Percentiles rank a stretch among this genome's conserved stretches.
Evolutionary conservation across 169 alveolate genomes (phyloP).

Genomic region (Plasmodium gaboni): DNA sequence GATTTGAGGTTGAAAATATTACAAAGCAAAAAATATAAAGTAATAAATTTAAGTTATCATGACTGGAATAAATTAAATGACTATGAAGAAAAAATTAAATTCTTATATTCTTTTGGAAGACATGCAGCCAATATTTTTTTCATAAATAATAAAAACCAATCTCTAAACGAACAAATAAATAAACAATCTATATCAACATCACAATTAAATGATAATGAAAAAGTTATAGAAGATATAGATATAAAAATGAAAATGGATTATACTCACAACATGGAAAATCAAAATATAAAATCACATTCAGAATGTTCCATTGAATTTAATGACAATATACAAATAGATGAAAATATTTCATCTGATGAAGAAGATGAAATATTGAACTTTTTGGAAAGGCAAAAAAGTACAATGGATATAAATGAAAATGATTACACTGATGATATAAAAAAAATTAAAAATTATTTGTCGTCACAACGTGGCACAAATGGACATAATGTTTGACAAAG

Average conservation of each 20-base stretch:
- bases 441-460: slow-evolving; percentile 29
- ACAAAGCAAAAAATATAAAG: slow-evolving; percentile 46
- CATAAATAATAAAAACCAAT: slow-evolving; percentile 8
- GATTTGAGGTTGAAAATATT: slow-evolving; percentile 49
- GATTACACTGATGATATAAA: slow-evolving; percentile 6
- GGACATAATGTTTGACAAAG: no score
- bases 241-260: not conserved
- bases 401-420: not conserved
- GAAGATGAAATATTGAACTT: slow-evolving; percentile 58
- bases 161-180: not conserved
- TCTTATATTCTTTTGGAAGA: slow-evolving; percentile 71
- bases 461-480: not conserved
- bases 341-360: slow-evolving; percentile 55
- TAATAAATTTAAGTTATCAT: slow-evolving; percentile 61
- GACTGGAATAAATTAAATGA: slow-evolving; percentile 74
- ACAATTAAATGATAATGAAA: not conserved
- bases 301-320: not conserved
- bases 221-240: not conserved
- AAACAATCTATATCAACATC: not conserved
- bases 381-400: slow-evolving; percentile 25
- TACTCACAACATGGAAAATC: no score
- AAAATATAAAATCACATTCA: not conserved
- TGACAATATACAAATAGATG: not conserved
- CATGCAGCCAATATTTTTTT: slow-evolving; percentile 61
- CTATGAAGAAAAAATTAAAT: slow-evolving; percentile 69